phyloP scores from a whole-genome alignment of 78 protist genomes.

The Salpingoeca rosetta region DNA sequence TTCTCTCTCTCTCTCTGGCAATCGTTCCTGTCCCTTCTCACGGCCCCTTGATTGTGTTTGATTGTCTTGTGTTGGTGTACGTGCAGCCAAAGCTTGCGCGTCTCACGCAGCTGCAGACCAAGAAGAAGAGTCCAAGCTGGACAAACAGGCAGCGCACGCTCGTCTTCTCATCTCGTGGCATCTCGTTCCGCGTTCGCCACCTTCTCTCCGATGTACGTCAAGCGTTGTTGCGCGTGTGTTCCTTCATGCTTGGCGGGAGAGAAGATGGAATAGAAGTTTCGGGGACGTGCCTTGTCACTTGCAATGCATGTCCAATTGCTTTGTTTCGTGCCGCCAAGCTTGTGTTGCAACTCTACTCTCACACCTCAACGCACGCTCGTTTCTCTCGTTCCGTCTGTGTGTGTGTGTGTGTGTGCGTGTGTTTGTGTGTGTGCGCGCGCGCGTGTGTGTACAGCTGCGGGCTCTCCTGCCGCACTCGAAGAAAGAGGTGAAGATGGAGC shows the following conservation, averaged over 20 bases:
- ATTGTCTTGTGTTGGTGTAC: no score
- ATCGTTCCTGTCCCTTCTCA: no score
- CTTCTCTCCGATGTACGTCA: slow-evolving; percentile 65
- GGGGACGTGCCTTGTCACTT: background rate
- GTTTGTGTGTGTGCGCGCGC: no score
- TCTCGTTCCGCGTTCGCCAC: slow-evolving; percentile 54
- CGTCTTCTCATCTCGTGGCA: slow-evolving; percentile 51
- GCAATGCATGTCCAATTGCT: background rate
- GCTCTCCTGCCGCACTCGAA: slow-evolving; percentile 79
- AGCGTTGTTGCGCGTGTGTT: no score
- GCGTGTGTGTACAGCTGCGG: slow-evolving; percentile 56
- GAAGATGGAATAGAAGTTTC: background rate
- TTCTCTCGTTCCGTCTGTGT: no score
- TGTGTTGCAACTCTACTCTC: background rate
- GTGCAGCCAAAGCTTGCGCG: no score
- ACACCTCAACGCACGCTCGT: no score
- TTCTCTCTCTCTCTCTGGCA: no score
- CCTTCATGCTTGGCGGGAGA: background rate
- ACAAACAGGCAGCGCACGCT: slow-evolving; percentile 33
- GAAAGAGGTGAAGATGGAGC: slow-evolving; percentile 45
- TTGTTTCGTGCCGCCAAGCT: background rate
- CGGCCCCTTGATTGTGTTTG: no score
- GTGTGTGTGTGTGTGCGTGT: no score
- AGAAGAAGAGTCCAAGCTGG: slow-evolving; percentile 9
- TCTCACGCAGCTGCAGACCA: no score